Conservation (phyloP, 441 rosid species). For the Pelargonium australe region DNA sequence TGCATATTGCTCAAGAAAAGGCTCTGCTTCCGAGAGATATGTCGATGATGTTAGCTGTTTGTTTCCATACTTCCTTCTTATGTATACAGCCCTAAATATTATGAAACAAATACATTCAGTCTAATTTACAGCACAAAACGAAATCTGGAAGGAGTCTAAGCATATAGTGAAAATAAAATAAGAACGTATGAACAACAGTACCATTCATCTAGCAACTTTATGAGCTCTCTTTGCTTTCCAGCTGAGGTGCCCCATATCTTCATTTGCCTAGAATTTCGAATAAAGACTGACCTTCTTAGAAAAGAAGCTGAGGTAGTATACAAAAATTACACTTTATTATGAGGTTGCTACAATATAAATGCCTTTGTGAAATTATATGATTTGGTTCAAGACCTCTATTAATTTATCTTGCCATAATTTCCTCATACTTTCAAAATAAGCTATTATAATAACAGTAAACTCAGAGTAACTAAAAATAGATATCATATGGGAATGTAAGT, state of each 20-base stretch:
- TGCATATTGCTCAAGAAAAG: conserved; percentile 83
- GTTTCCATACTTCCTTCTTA: conserved; percentile 63
- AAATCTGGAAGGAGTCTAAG: not conserved
- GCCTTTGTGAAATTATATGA: not conserved
- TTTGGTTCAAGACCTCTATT: not conserved
- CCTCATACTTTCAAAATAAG: too few relatives aligned
- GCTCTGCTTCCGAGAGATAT: conserved; percentile 91
- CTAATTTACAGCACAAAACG: conserved; percentile 10
- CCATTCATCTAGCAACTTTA: conserved; percentile 99
- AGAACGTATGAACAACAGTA: conserved; percentile 24
- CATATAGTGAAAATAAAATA: not conserved
- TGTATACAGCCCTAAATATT: conserved; percentile 61
- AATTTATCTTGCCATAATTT: too few relatives aligned
- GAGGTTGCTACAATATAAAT: not conserved
- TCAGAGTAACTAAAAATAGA: not conserved
- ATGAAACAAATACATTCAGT: conserved; percentile 11
- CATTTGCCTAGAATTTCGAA: conserved; percentile 63
- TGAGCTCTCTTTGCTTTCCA: conserved; percentile 73
- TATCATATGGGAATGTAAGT: not conserved
- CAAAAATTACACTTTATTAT: not conserved
- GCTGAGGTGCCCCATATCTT: conserved; percentile 79
- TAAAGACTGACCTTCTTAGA: not conserved
- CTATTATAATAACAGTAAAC: too few relatives aligned
- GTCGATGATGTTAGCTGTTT: conserved; percentile 61
- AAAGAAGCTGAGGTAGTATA: not conserved